Conservation (phyloP, 495 filamentous ascomycete species). For the Talaromyces thailandensis region DNA sequence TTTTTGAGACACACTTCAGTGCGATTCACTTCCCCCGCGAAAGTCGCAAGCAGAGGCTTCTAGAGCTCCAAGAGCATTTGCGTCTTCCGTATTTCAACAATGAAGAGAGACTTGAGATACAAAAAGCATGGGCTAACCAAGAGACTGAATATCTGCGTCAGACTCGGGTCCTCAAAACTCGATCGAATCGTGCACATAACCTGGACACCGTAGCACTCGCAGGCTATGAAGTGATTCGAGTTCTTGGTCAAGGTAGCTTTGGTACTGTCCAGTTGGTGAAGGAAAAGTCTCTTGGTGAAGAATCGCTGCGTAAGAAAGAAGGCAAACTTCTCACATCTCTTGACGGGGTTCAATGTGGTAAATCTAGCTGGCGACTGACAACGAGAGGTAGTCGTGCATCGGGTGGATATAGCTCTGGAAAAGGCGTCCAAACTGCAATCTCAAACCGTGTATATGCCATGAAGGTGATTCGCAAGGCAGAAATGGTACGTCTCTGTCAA, state of each 20-base stretch:
- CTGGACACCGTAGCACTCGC: constrained; percentile 40
- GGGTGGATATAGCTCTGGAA: not conserved
- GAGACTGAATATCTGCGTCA: constrained; percentile 75
- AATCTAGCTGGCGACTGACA: not conserved
- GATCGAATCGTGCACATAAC: constrained; percentile 29
- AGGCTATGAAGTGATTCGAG: constrained; percentile 70
- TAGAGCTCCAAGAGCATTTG: constrained; percentile 57
- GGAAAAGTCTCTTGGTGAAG: constrained; percentile 35
- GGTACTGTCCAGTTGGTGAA: constrained; percentile 80
- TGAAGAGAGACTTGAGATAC: constrained; percentile 44
- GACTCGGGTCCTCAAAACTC: constrained; percentile 57
- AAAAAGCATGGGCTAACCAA: constrained; percentile 48
- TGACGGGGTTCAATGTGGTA: not conserved
- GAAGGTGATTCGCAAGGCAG: constrained; percentile 90
- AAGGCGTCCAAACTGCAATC: constrained; percentile 20
- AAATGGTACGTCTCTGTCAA: constrained; percentile 82
- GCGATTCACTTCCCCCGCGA: constrained; percentile 44
- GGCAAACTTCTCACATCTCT: not conserved
- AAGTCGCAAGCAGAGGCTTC: constrained; percentile 56
- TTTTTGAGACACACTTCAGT: constrained; percentile 77
- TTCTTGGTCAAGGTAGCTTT: constrained; percentile 95
- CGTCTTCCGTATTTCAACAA: constrained; percentile 39
- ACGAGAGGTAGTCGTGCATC: not conserved
- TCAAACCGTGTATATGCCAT: constrained; percentile 70
- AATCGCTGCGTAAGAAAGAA: not conserved